Percentiles rank a stretch among this genome's conserved stretches.
Evolutionary conservation across 306 rosid genomes (phyloP).

Genomic region (Castanopsis chinensis): DNA sequence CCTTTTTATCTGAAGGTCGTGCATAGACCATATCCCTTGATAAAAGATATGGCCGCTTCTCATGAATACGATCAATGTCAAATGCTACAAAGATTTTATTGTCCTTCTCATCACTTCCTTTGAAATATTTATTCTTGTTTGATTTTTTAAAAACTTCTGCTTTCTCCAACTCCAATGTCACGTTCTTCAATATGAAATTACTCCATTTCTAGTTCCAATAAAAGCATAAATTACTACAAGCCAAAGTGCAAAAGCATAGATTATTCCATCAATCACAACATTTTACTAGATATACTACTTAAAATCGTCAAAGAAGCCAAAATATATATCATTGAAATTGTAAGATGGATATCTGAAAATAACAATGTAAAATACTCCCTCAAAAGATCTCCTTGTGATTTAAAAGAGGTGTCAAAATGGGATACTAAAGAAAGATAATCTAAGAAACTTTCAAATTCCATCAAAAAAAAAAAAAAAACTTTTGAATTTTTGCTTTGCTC

Average conservation of each 20-base stretch:
- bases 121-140: not conserved
- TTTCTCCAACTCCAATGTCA: constrained; percentile 8
- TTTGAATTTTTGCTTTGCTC: not conserved
- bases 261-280: no score
- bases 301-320: not conserved
- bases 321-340: not conserved
- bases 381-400: not conserved
- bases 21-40: constrained; percentile 30
- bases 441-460: not conserved
- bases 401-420: not conserved
- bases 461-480: no score
- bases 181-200: not conserved
- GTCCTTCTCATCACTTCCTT: not conserved
- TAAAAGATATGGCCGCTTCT: constrained; percentile 21
- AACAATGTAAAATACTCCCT: not conserved
- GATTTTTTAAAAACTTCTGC: not conserved
- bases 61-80: constrained; percentile 18
- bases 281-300: no score
- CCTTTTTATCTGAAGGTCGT: not conserved
- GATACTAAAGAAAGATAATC: not conserved
- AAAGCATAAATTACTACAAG: not conserved
- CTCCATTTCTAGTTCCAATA: constrained; percentile 5
- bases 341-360: not conserved
- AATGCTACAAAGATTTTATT: constrained; percentile 18
- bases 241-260: not conserved